Evolutionary conservation across 1,139 yeast genomes (phyloP), one percentile per base, ranked within the genome.

Genomic region (Zygosaccharomyces sapae): DNA sequence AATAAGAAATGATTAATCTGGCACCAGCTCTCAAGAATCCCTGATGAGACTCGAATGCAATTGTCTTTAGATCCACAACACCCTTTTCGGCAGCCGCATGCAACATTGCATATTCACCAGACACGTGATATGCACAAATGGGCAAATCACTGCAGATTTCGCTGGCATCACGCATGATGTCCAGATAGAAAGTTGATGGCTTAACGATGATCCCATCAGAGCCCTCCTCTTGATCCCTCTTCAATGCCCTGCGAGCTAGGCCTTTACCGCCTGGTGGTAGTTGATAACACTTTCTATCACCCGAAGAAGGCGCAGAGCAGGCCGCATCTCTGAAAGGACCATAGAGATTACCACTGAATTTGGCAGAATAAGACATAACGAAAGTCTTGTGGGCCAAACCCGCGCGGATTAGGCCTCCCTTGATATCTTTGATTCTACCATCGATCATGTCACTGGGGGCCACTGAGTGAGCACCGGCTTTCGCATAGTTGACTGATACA

Each of bases 241-340:
- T 64, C 55, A 92, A 72, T 1, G 98, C 98, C 55, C 99, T 75
- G 60, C 95, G 84, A 12, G 98, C 98, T 50, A 92, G 76, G 0
- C 98, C 98, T 38, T 87, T 77, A 33, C 95, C 97, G 18, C 89
- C 94, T 1, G 92, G 80, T 8, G 99, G 99, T 53, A 92, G 76
- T 70, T 92, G 99, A 69, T 92, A 94, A 50, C 88, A 80, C 67
- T 83, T 86, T 65, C 99, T 79, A 68, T 92, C 97, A 44, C 99
- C 99, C 49, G 79, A 77, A 24, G 87, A 77, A 9, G 98, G 98
- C 3, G 83, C 75, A 45, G 95, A 84, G 33, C 95, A 95, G 4
- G 97, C 98, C 33, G 97, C 97, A 58, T 92, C 98, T 66, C 99
- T 76, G 73, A 92, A 92, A 2, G 99, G 99, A 0, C 99, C 99